Evolutionary conservation across 805 yeast genomes (phyloP).

Genomic region (Yarrowia hollandica): DNA sequence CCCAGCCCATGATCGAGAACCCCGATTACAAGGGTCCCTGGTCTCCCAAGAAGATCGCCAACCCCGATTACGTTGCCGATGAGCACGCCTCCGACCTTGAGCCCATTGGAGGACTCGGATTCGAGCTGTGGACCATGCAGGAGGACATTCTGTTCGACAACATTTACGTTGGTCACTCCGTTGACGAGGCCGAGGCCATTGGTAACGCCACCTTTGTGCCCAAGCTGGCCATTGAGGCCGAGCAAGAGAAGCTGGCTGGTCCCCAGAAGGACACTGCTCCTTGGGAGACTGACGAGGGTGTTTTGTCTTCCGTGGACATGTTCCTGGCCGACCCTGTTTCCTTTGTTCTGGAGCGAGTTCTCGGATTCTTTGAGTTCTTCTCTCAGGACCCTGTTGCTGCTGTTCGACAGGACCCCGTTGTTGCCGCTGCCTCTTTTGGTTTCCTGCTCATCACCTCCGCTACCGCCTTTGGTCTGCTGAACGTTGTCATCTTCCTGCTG

Average conservation of each 20-base stretch:
- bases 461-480: constrained; percentile 37
- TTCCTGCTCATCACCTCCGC: constrained; percentile 35
- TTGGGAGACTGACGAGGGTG: constrained; percentile 26
- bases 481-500: constrained; percentile 25
- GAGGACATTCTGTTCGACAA: constrained; percentile 71
- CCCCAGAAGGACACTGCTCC: constrained; percentile 28
- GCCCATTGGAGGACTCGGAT: constrained; percentile 74
- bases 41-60: constrained; percentile 61
- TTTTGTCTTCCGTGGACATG: constrained; percentile 35
- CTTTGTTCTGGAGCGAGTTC: constrained; percentile 37
- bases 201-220: constrained; percentile 72
- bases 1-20: constrained; percentile 61
- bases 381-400: constrained; percentile 40
- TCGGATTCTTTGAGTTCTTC: constrained; percentile 40
- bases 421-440: constrained; percentile 38
- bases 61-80: constrained; percentile 67
- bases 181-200: constrained; percentile 74
- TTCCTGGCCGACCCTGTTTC: constrained; percentile 42
- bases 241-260: constrained; percentile 18
- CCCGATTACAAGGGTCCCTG: constrained; percentile 78
- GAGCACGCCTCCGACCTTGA: constrained; percentile 56
- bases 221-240: constrained; percentile 42
- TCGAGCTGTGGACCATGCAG: constrained; percentile 86
- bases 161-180: constrained; percentile 76
- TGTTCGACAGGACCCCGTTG: constrained; percentile 42